Evolutionary conservation across 78 protist genomes (phyloP).

Genomic region (Dictyostelium citrinum): DNA sequence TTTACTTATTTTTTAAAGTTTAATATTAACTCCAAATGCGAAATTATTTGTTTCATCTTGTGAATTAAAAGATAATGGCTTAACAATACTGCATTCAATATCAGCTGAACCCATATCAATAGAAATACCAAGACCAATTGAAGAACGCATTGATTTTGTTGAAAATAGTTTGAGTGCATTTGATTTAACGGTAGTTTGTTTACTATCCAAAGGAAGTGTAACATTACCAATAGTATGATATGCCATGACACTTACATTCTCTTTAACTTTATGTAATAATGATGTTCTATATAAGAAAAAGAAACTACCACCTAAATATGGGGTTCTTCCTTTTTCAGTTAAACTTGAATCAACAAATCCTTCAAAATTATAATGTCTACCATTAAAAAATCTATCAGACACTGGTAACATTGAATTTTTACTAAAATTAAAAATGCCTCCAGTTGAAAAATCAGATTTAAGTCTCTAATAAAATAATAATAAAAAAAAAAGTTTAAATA

Average conservation of each 20-base stretch:
- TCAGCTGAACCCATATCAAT: neutral
- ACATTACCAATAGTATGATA: neutral
- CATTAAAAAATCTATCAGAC: neutral
- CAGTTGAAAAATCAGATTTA: neutral
- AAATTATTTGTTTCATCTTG: neutral
- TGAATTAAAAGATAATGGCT: neutral
- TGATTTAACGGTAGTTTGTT: neutral
- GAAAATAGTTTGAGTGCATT: neutral
- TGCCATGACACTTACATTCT: neutral
- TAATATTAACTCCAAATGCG: neutral
- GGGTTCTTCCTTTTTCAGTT: neutral
- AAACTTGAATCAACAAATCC: neutral
- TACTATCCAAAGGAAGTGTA: neutral
- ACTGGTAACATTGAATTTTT: neutral
- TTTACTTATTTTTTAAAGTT: neutral
- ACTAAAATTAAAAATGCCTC: neutral
- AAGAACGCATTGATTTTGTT: neutral
- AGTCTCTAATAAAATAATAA: neutral
- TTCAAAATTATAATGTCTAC: neutral
- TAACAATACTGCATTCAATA: neutral
- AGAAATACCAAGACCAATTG: neutral
- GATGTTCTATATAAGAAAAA: neutral
- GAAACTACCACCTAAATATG: neutral
- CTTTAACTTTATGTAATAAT: neutral
- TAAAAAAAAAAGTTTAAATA: neutral